Evolutionary conservation across 2,329 filamentous ascomycete species (phyloP).

Genomic region (Trichoderma oligosporum): DNA sequence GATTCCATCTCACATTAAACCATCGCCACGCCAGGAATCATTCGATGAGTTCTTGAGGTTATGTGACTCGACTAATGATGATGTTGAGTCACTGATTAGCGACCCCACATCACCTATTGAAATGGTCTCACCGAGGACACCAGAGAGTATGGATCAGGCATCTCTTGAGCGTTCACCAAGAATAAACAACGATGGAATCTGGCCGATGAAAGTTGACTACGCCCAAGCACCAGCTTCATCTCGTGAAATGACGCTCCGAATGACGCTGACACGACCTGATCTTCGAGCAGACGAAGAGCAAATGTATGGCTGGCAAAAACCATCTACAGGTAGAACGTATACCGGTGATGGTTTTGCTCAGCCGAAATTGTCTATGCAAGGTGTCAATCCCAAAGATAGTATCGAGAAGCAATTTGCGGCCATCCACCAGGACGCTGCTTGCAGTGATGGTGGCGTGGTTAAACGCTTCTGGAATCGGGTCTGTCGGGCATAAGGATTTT

Average conservation of each 20-base stretch:
- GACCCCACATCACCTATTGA: slow-evolving; percentile 54
- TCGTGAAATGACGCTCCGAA: slow-evolving; percentile 89
- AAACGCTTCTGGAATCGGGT: slow-evolving; percentile 64
- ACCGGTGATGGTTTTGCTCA: slow-evolving; percentile 34
- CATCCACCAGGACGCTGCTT: slow-evolving; percentile 46
- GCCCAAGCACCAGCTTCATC: slow-evolving; percentile 54
- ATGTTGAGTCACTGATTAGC: slow-evolving; percentile 53
- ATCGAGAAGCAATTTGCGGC: slow-evolving; percentile 52
- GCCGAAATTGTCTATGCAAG: slow-evolving; percentile 31
- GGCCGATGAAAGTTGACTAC: slow-evolving; percentile 39
- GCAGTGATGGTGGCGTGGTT: slow-evolving; percentile 50
- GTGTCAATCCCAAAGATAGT: slow-evolving; percentile 46
- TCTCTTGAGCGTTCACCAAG: slow-evolving; percentile 29
- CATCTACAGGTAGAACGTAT: slow-evolving; percentile 39
- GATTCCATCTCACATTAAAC: slow-evolving; percentile 23
- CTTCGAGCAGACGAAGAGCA: slow-evolving; percentile 71
- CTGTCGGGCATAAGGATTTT: slow-evolving; percentile 38
- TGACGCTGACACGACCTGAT: slow-evolving; percentile 90
- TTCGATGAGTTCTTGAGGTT: slow-evolving; percentile 47
- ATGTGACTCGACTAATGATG: slow-evolving; percentile 57
- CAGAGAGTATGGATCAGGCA: slow-evolving; percentile 45
- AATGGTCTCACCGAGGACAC: slow-evolving; percentile 57
- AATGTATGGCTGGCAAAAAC: slow-evolving; percentile 64
- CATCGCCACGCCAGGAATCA: slow-evolving; percentile 28
- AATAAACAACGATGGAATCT: slow-evolving; percentile 27